Evolutionary conservation across 768 basidiomycete genomes (phyloP).

Genomic region (Leucogyrophana mollusca): DNA sequence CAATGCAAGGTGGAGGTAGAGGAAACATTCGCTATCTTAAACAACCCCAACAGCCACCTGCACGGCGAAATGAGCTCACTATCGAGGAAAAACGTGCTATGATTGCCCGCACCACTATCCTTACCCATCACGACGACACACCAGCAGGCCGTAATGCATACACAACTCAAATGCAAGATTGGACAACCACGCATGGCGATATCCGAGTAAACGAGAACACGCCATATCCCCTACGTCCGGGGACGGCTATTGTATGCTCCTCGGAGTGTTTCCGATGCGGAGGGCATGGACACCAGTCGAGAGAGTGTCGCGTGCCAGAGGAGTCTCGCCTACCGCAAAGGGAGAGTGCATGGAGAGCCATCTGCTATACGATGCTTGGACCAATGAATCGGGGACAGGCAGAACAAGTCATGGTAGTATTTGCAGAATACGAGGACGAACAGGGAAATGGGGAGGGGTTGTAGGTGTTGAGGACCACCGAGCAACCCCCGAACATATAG

Average conservation of each 20-base stretch:
- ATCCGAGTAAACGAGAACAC: not conserved
- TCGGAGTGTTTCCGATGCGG: not conserved
- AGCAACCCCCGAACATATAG: not conserved
- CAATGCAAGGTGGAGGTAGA: too few species aligned
- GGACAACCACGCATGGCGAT: not conserved
- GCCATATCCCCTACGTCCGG: not conserved
- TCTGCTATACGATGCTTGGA: too few species aligned
- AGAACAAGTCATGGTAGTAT: too few species aligned
- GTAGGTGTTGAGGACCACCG: not conserved
- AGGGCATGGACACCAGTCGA: not conserved
- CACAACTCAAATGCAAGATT: not conserved
- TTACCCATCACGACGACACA: not conserved
- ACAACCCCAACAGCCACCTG: too few species aligned
- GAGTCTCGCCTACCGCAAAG: too few species aligned
- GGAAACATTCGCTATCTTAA: too few species aligned
- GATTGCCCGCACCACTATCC: not conserved
- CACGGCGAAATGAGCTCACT: too few species aligned
- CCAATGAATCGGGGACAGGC: too few species aligned
- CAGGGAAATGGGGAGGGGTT: conserved; percentile 1
- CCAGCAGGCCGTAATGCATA: not conserved
- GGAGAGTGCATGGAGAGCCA: too few species aligned
- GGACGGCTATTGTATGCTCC: not conserved
- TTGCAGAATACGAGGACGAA: not conserved
- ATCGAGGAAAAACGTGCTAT: not conserved
- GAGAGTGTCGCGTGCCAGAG: too few species aligned